These are phyloP conservation scores for Raffaelea ambrosiae DNA, from an alignment of 2,329 filamentous ascomycete species.

Conservation along the genomic window DNA sequence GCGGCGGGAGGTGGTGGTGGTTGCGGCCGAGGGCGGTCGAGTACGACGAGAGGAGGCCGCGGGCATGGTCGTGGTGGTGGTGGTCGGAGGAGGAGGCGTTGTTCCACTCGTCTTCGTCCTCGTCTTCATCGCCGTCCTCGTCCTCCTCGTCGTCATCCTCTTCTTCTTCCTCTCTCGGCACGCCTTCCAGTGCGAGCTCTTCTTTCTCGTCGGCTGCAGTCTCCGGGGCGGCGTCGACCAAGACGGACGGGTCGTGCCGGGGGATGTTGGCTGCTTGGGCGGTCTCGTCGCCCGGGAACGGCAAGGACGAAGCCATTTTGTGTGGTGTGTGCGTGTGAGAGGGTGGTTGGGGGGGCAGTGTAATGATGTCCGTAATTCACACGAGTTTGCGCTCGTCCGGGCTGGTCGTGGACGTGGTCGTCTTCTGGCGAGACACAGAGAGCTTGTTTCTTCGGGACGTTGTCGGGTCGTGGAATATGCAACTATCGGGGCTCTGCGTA, in stretches of 20 bases:
- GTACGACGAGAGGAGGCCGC: not conserved
- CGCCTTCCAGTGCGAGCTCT: slow-evolving; percentile 34
- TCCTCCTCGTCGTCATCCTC: slow-evolving; percentile 34
- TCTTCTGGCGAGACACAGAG: too few relatives aligned
- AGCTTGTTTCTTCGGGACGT: too few relatives aligned
- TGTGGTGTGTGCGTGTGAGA: slow-evolving; percentile 1
- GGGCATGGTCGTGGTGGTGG: not conserved
- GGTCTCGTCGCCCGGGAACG: slow-evolving; percentile 64
- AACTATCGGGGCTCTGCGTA: not conserved
- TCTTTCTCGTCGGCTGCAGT: slow-evolving; percentile 62
- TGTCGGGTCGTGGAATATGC: not conserved
- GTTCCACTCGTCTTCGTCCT: slow-evolving; percentile 34
- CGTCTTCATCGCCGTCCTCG: slow-evolving; percentile 21
- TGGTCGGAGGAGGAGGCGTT: not conserved
- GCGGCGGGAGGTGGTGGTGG: slow-evolving; percentile 40
- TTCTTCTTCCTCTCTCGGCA: slow-evolving; percentile 46
- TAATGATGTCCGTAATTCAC: too few relatives aligned
- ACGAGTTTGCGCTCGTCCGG: too few relatives aligned
- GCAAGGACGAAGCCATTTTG: slow-evolving; percentile 50
- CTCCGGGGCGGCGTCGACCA: slow-evolving; percentile 71
- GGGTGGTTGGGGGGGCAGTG: not conserved
- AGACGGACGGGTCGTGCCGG: slow-evolving; percentile 60
- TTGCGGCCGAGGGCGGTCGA: not conserved
- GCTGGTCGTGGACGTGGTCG: too few relatives aligned
- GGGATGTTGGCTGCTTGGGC: slow-evolving; percentile 74